phyloP scores from a whole-genome alignment of 2,329 filamentous ascomycete species.

The Paracoccidioides brasiliensis region DNA sequence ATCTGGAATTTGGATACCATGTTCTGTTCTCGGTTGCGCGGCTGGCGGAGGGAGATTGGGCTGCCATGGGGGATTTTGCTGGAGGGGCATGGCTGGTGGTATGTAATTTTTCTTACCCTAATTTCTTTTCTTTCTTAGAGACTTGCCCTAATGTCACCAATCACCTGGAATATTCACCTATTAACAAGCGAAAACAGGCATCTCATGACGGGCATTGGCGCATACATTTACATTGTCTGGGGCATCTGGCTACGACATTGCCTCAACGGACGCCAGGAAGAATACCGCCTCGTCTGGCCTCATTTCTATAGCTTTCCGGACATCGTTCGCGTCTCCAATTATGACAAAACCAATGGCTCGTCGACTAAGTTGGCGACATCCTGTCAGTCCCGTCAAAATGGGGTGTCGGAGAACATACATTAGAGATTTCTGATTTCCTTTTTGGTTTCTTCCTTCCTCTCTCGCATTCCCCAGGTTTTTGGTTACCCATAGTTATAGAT shows the following conservation, averaged over 20 bases:
- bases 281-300: constrained; percentile 60
- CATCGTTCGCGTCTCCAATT: constrained; percentile 27
- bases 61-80: constrained; percentile 70
- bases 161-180: background rate
- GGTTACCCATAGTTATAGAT: background rate
- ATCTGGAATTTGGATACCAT: constrained; percentile 71
- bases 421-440: background rate
- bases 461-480: background rate
- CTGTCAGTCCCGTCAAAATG: constrained; percentile 7
- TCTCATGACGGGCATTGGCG: constrained; percentile 66
- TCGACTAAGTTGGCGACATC: background rate
- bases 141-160: background rate
- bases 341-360: background rate
- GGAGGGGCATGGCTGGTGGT: constrained; percentile 63
- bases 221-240: constrained; percentile 76
- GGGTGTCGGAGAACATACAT: constrained; percentile 18
- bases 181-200: constrained; percentile 41
- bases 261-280: constrained; percentile 56
- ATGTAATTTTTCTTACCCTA: constrained; percentile 17
- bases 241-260: constrained; percentile 69
- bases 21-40: constrained; percentile 54
- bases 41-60: constrained; percentile 54
- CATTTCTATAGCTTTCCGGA: constrained; percentile 46
- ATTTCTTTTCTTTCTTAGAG: background rate
- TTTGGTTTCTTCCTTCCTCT: background rate